phyloP scores from a whole-genome alignment of 768 basidiomycete species.

The Cystofilobasidium capitatum region DNA sequence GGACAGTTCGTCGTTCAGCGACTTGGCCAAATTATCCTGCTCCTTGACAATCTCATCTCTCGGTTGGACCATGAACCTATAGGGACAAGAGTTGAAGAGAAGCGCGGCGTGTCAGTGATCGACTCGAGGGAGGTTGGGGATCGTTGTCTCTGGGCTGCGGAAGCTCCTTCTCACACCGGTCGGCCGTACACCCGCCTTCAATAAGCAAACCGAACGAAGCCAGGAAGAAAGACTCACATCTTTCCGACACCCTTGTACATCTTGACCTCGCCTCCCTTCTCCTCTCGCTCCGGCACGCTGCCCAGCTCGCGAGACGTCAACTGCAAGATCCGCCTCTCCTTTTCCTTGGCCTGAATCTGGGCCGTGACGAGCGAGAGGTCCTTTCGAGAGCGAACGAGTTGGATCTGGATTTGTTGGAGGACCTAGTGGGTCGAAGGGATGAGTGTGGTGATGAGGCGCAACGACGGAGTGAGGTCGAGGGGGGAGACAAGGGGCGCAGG shows the following conservation, averaged over 20 bases:
- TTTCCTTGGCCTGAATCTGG: constrained; percentile 69
- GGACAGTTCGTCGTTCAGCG: constrained; percentile 69
- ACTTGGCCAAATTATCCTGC: constrained; percentile 66
- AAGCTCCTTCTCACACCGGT: background rate
- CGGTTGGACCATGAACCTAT: constrained; percentile 83
- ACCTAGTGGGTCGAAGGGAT: constrained; percentile 67
- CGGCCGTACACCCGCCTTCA: background rate
- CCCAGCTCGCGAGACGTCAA: constrained; percentile 77
- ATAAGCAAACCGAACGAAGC: background rate
- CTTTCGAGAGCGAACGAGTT: constrained; percentile 70
- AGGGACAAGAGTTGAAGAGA: background rate
- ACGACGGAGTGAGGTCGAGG: too few relatives aligned
- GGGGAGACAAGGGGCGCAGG: background rate
- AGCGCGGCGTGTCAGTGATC: too few relatives aligned
- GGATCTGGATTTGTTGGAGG: constrained; percentile 72
- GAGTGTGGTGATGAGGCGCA: too few relatives aligned
- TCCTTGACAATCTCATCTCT: constrained; percentile 67
- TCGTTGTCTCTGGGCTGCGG: background rate
- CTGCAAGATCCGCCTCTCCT: constrained; percentile 79
- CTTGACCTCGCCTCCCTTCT: constrained; percentile 43
- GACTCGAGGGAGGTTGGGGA: background rate
- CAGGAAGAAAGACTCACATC: constrained; percentile 51
- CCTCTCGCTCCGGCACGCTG: constrained; percentile 49
- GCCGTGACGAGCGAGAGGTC: constrained; percentile 63
- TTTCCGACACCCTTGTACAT: constrained; percentile 93